Base-by-base conservation (phyloP, 495 filamentous ascomycete species). In the Penicillium pancosmium region DNA sequence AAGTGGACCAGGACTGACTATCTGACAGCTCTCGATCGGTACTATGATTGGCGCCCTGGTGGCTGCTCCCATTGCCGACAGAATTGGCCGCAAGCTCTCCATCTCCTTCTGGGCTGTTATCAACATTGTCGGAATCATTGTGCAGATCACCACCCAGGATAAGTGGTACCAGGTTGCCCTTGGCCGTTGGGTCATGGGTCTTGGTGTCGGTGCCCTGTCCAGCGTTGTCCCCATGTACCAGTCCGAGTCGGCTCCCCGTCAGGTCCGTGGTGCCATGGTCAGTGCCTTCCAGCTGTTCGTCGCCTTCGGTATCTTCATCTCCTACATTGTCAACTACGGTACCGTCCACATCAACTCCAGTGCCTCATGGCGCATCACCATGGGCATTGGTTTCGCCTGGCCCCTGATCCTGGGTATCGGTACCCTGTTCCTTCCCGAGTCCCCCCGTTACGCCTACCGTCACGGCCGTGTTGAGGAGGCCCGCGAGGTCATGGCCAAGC, bases 231-330 rank as follows among this genome's bases (percentile, higher is more conserved):
- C 88, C 66, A 86, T 90, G 81, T 91, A 89, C 73, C 86, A 89
- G 75, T 82, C 80, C 50, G 88, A 91, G 70, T 87, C 85, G 47
- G 83, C 82, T 51, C 87, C 87, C 19, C 73, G 74, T 13, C 83
- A 86, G 64, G 80, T 91, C 58, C 84, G 88, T 60, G 87, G 86
- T 69, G 78, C 88, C 51, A 81, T 90, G 58, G 81, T 90, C 60
- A 85, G 83, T 51, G 82, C 82, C 43, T 94, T 95, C 78, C 91
- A 95, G 77, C 83, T 95, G 21, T 92, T 94, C 76, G 90, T 94
- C 70, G 91, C 91, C 31, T 80, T 92, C 56, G 91, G 91, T 62
- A 94, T 93, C 73, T 91, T 91, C 76, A 83, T 86, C 47, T 88
- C 90, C 59, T 86, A 91, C 72, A 86, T 89, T 73, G 81, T 93